These are phyloP conservation scores for Boletus vinaceobasis DNA, from an alignment of 768 basidiomycete species.

Conservation along the genomic window DNA sequence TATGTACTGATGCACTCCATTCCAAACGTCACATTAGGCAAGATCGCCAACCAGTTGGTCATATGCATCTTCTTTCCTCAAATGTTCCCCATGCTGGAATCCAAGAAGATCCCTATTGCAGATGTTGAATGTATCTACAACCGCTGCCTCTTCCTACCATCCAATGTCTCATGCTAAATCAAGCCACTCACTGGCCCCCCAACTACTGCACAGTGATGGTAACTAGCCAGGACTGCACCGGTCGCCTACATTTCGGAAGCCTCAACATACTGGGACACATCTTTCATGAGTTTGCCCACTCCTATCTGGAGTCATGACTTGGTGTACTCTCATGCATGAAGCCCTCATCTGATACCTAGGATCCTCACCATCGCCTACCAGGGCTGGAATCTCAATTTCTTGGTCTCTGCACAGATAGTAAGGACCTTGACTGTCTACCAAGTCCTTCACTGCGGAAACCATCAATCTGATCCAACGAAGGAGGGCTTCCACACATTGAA, in stretches of 20 bases:
- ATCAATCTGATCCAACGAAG: no score
- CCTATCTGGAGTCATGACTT: no score
- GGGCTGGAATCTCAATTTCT: no score
- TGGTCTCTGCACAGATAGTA: no score
- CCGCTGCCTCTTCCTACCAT: not conserved
- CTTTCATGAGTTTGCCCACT: not conserved
- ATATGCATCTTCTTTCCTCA: constrained; percentile 1
- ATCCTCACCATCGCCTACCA: no score
- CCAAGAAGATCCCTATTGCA: not conserved
- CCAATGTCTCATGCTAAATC: not conserved
- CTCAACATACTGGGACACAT: not conserved
- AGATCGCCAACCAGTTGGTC: not conserved
- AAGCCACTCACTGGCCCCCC: not conserved
- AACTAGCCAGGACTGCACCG: not conserved
- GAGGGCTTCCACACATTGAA: no score
- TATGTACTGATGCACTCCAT: not conserved
- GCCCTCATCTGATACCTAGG: no score
- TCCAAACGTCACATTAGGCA: not conserved
- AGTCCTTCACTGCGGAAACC: no score
- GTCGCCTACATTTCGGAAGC: not conserved
- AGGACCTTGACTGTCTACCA: no score
- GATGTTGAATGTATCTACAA: not conserved
- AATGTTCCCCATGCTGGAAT: not conserved
- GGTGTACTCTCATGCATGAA: no score
- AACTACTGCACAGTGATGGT: not conserved